Conservation (phyloP, 805 yeast species). For the Sugiyamaella boreocaroliniensis region DNA sequence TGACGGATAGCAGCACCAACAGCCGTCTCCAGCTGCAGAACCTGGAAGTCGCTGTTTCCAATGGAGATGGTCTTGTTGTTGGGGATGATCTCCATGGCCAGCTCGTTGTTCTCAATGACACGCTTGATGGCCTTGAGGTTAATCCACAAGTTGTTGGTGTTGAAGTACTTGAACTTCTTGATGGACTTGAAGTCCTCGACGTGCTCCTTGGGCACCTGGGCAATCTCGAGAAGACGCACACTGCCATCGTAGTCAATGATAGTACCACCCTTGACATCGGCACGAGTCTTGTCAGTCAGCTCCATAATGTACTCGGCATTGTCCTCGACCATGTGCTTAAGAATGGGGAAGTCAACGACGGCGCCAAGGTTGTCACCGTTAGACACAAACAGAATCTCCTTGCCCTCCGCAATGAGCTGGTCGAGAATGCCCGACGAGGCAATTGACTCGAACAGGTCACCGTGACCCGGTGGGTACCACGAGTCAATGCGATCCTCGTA, state of each 20-base stretch:
- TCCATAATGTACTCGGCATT: slow-evolving; percentile 96
- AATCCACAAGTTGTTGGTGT: slow-evolving; percentile 97
- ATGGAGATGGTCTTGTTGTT: slow-evolving; percentile 76
- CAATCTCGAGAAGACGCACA: slow-evolving; percentile 90
- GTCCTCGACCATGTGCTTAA: slow-evolving; percentile 87
- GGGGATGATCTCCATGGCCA: slow-evolving; percentile 92
- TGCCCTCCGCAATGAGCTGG: slow-evolving; percentile 80
- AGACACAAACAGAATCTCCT: slow-evolving; percentile 90
- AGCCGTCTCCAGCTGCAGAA: slow-evolving; percentile 94
- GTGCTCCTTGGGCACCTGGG: slow-evolving; percentile 98
- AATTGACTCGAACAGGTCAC: slow-evolving; percentile 90
- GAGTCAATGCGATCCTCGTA: slow-evolving; percentile 68
- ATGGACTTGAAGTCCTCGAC: slow-evolving; percentile 96
- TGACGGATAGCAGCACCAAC: slow-evolving; percentile 98
- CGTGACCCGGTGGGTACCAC: slow-evolving; percentile 99
- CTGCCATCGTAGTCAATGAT: slow-evolving; percentile 92
- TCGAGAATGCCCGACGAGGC: slow-evolving; percentile 89
- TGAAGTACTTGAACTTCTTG: slow-evolving; percentile 96
- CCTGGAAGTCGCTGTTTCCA: slow-evolving; percentile 74
- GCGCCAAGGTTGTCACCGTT: slow-evolving; percentile 99
- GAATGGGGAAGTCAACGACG: slow-evolving; percentile 84
- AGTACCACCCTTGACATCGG: slow-evolving; percentile 99
- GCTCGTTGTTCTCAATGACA: slow-evolving; percentile 73
- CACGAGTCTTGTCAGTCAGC: slow-evolving; percentile 96
- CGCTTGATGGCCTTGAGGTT: slow-evolving; percentile 90